Evolutionary conservation across 352 stramenopile species (phyloP).

Genomic region (Phytophthora syringae): DNA sequence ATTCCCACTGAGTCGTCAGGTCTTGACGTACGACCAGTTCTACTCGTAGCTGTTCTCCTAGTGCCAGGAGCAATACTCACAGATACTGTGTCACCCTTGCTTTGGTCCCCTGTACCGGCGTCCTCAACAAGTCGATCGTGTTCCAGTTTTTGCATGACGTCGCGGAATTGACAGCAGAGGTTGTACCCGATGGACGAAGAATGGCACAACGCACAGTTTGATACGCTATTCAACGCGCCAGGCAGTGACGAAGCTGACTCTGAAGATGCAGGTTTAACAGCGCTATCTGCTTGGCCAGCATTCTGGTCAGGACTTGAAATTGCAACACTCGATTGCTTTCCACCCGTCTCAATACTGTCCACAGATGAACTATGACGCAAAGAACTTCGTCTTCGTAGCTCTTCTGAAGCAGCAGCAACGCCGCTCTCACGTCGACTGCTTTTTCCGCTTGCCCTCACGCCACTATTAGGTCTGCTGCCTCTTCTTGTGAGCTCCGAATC

Average conservation of each 20-base stretch:
- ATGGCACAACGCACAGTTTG: conserved; percentile 53
- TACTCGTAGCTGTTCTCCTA: conserved; percentile 16
- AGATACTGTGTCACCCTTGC: neutral
- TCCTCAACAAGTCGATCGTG: conserved; percentile 32
- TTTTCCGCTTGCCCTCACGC: neutral
- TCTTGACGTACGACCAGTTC: conserved; percentile 15
- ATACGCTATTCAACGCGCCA: neutral
- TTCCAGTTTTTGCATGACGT: conserved; percentile 56
- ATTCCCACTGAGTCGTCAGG: conserved; percentile 3
- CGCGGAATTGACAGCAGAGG: conserved; percentile 64
- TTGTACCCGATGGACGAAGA: conserved; percentile 71
- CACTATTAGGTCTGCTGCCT: conserved; percentile 17
- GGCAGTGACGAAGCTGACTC: neutral
- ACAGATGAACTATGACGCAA: conserved; percentile 15
- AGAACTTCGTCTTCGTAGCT: neutral
- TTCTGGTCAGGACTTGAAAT: conserved; percentile 1
- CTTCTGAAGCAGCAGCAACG: neutral
- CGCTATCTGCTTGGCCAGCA: neutral
- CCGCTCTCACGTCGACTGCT: neutral
- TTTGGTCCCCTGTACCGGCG: neutral
- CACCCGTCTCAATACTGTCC: conserved; percentile 1
- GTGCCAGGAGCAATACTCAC: neutral
- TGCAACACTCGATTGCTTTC: neutral
- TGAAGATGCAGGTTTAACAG: neutral
- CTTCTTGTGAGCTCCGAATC: conserved; percentile 2